Evolutionary conservation across 495 filamentous ascomycete genomes (phyloP).

Genomic region (Aspergillus affinis): DNA sequence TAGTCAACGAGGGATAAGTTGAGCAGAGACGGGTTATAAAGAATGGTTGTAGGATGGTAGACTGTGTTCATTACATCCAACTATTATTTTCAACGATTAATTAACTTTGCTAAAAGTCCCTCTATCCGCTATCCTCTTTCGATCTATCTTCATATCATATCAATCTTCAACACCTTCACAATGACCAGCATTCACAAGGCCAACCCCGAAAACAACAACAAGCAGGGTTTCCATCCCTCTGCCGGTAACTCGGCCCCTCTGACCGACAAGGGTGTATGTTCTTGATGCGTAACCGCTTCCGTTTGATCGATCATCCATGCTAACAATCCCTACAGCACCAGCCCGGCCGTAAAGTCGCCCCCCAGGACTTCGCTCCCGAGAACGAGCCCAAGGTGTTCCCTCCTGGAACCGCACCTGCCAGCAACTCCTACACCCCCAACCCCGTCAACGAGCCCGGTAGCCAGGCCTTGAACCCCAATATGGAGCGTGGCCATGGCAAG

Average conservation of each 20-base stretch:
- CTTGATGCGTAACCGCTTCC: too few species aligned
- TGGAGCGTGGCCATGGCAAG: constrained; percentile 41
- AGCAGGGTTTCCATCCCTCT: constrained; percentile 27
- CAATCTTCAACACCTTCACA: neutral
- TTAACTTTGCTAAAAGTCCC: neutral
- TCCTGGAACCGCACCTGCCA: constrained; percentile 63
- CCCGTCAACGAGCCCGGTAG: constrained; percentile 41
- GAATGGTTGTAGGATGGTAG: neutral
- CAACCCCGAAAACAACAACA: constrained; percentile 10
- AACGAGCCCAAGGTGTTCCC: constrained; percentile 62
- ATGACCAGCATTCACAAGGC: constrained; percentile 10
- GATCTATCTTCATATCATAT: neutral
- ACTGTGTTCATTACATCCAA: neutral
- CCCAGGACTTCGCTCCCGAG: constrained; percentile 59
- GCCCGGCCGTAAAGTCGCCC: constrained; percentile 57
- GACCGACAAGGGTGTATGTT: constrained; percentile 55
- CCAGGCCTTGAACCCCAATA: constrained; percentile 47
- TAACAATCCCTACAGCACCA: constrained; percentile 54
- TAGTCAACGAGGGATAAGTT: neutral
- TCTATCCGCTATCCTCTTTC: neutral
- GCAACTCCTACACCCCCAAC: constrained; percentile 61
- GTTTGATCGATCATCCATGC: neutral
- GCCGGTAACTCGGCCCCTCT: constrained; percentile 52
- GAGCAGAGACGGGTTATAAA: neutral
- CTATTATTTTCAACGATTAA: neutral